Percentiles rank a stretch among this genome's conserved stretches.
phyloP scores from a whole-genome alignment of 2,329 filamentous ascomycete species.

The Colletotrichum zoysiae region DNA sequence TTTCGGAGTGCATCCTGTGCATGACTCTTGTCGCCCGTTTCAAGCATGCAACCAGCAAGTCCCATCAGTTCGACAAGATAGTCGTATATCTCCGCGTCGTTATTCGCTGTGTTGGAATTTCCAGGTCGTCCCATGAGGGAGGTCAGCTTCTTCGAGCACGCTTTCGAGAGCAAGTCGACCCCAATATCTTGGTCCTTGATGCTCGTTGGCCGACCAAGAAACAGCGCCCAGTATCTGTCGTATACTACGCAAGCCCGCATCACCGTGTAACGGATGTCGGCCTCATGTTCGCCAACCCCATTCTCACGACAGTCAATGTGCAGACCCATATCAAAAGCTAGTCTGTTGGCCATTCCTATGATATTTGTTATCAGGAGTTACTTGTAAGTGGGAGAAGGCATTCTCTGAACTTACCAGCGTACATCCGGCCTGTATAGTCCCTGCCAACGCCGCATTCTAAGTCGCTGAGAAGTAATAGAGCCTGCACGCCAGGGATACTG shows the following conservation, averaged over 20 bases:
- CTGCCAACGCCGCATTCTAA: conserved; percentile 66
- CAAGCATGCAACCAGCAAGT: conserved; percentile 64
- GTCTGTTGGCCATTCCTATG: conserved; percentile 57
- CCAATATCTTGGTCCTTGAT: conserved; percentile 66
- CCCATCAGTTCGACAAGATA: conserved; percentile 68
- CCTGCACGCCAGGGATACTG: conserved; percentile 65
- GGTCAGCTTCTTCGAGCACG: conserved; percentile 56
- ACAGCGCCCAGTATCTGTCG: conserved; percentile 68
- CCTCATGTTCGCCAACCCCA: conserved; percentile 60
- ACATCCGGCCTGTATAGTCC: conserved; percentile 68
- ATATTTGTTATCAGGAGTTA: conserved; percentile 34
- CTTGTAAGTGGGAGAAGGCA: conserved; percentile 31
- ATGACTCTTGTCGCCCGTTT: conserved; percentile 54
- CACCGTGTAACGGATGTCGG: conserved; percentile 62
- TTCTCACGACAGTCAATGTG: conserved; percentile 59
- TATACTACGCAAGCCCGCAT: conserved; percentile 66
- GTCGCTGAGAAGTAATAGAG: conserved; percentile 64
- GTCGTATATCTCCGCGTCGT: conserved; percentile 59
- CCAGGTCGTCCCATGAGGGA: conserved; percentile 51
- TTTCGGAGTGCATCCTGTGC: conserved; percentile 50
- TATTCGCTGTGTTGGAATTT: conserved; percentile 45
- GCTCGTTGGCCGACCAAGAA: conserved; percentile 64
- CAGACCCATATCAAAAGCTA: conserved; percentile 62
- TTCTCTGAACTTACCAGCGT: conserved; percentile 56
- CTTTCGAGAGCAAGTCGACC: conserved; percentile 60